Base-by-base conservation (phyloP, 2,329 filamentous ascomycete species). In the Thelonectria blattea region DNA sequence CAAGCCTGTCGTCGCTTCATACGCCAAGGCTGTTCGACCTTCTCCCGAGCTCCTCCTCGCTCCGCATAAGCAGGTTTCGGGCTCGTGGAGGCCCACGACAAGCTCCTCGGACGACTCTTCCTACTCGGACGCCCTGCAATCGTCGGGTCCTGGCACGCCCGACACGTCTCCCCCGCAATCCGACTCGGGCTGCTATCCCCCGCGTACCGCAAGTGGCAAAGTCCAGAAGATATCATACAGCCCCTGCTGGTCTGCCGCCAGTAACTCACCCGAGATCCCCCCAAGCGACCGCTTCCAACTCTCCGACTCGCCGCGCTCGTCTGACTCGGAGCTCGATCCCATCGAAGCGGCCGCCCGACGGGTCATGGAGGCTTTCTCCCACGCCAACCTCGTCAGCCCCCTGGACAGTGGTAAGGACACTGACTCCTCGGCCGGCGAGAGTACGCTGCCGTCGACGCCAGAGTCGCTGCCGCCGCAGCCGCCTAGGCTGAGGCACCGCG, bases 91-190 rank as follows among this genome's bases (percentile, higher is more conserved):
- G 48, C 63, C 67, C n/a, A 61, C 60, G 2, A 68, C 66, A 3
- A 75, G 74, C 56, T 76, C 75, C 2, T 76, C 75, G 1, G 76
- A 78, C 1, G 76, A 78, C 1, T 75, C 75, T 8, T 77, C 76
- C 4, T 75, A 73, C 52, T 77, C 74, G 1, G 78, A 79, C 4
- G 76, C 74, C 5, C 70, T 76, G 12, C 75, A 73, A 17, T 75
- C 76, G 6, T 76, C 76, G 1, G 65, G 66, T 8, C 68, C 73
- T 17, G 76, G 76, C 55, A 80, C 78, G 5, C 78, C 78, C 0
- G 72, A 77, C 54, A 76, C 75, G 0, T 79, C 78, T 1, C 73
- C 77, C 12, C 76, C 78, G 0, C 74, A 79, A 49, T 80, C 78
- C 1, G 77, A 78, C 53, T 75, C 73, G 63, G 73, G 71, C 1